Evolutionary conservation across 139 green algal genomes (phyloP).

Genomic region (Micromonas commoda): DNA sequence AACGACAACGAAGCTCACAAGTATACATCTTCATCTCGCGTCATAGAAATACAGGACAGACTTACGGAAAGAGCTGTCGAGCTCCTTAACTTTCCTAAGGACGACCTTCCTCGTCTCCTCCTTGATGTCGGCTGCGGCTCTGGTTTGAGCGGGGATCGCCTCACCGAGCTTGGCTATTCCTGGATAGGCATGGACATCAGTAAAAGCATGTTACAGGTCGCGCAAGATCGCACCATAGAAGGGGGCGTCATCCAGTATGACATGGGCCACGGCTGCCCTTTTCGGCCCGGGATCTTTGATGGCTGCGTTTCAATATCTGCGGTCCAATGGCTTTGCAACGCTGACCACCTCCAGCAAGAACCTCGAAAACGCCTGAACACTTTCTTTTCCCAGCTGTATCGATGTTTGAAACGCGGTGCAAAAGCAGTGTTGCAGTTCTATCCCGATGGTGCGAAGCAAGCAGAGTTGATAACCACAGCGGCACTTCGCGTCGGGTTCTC

Average conservation of each 20-base stretch:
- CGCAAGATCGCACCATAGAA: conserved; percentile 51
- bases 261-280: conserved; percentile 71
- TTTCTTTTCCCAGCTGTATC: conserved; percentile 26
- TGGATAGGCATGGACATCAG: conserved; percentile 90
- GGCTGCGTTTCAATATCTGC: conserved; percentile 44
- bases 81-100: conserved; percentile 79
- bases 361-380: conserved; percentile 65
- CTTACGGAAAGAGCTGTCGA: conserved; percentile 86
- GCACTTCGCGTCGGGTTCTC: conserved; percentile 91
- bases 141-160: conserved; percentile 67
- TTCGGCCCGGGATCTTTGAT: conserved; percentile 53
- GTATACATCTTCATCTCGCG: conserved; percentile 88
- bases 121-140: conserved; percentile 94
- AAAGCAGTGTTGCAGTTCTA: conserved; percentile 62
- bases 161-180: conserved; percentile 56
- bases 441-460: conserved; percentile 59
- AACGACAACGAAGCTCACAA: conserved; percentile 86
- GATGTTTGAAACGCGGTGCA: conserved; percentile 21
- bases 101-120: conserved; percentile 68
- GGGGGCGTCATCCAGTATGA: conserved; percentile 64
- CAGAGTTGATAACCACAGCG: conserved; percentile 83
- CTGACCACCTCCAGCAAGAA: conserved; percentile 67
- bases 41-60: conserved; percentile 70
- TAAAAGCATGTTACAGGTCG: conserved; percentile 35
- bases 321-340: conserved; percentile 92